Evolutionary conservation across 345 rosid genomes (phyloP).

Genomic region (Cochlearia excelsa): DNA sequence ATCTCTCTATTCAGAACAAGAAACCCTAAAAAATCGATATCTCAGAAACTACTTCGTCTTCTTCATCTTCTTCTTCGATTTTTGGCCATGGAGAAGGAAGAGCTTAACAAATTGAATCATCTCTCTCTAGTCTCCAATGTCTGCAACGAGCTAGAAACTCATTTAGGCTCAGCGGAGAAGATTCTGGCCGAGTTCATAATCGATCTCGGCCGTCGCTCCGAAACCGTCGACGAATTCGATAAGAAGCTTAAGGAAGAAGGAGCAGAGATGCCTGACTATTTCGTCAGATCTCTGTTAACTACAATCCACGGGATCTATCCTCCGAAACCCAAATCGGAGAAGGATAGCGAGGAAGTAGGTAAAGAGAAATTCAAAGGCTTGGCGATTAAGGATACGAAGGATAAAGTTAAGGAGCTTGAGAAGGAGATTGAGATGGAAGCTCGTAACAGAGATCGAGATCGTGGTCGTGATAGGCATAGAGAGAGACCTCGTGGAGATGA

Average conservation of each 20-base stretch:
- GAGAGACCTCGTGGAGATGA: constrained; percentile 20
- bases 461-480: constrained; percentile 18
- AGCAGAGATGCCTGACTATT: constrained; percentile 88
- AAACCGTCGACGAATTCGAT: constrained; percentile 70
- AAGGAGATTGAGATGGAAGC: constrained; percentile 57
- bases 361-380: constrained; percentile 51
- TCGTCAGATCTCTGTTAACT: constrained; percentile 68
- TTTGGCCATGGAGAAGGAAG: constrained; percentile 35
- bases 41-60: neutral
- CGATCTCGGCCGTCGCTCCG: constrained; percentile 51
- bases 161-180: constrained; percentile 70
- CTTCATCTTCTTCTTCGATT: constrained; percentile 45
- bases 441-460: constrained; percentile 23
- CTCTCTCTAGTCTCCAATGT: constrained; percentile 76
- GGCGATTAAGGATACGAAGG: constrained; percentile 60
- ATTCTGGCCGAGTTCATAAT: constrained; percentile 75
- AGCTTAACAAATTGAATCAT: constrained; percentile 37
- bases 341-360: constrained; percentile 39
- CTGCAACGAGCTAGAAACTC: constrained; percentile 74
- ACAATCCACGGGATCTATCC: constrained; percentile 87
- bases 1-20: neutral
- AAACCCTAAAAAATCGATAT: neutral
- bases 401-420: constrained; percentile 70
- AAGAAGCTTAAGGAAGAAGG: constrained; percentile 64
- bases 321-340: constrained; percentile 46